Percentiles rank a stretch among this genome's conserved stretches.
phyloP scores from a whole-genome alignment of 129 eudicot genomes.

The Pseudognaphalium luteoalbum region DNA sequence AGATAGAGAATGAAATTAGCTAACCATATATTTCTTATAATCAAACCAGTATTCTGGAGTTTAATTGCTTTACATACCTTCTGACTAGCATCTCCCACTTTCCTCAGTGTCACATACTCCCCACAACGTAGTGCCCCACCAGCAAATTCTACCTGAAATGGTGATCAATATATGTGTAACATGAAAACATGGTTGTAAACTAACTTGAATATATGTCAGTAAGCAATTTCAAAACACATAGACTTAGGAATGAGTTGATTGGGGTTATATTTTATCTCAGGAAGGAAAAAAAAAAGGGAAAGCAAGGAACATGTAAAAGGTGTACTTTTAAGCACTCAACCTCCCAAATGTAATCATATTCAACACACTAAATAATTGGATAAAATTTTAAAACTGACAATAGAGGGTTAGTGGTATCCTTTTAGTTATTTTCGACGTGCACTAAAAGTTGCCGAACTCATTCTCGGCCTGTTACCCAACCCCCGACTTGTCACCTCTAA shows the following conservation, averaged over 20 bases:
- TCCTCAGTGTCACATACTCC: constrained; percentile 83
- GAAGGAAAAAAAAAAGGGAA: not conserved
- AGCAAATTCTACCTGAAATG: constrained; percentile 85
- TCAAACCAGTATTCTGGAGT: not conserved
- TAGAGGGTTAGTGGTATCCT: not conserved
- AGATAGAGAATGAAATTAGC: constrained; percentile 2
- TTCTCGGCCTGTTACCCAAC: not conserved
- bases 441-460: not conserved
- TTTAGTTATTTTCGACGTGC: not conserved
- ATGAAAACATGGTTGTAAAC: constrained; percentile 4
- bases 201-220: not conserved
- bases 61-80: constrained; percentile 52
- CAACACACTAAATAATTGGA: not conserved
- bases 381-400: not conserved
- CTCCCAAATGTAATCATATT: constrained; percentile 5
- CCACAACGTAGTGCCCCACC: constrained; percentile 99
- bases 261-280: not conserved
- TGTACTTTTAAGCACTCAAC: not conserved
- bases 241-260: not conserved
- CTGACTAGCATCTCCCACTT: constrained; percentile 90
- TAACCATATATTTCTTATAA: not conserved
- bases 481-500: not conserved
- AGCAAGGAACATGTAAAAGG: not conserved
- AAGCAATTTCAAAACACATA: not conserved
- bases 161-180: not conserved